phyloP scores from a whole-genome alignment of 1,284 basidiomycete genomes.

The Trametes versicolor region DNA sequence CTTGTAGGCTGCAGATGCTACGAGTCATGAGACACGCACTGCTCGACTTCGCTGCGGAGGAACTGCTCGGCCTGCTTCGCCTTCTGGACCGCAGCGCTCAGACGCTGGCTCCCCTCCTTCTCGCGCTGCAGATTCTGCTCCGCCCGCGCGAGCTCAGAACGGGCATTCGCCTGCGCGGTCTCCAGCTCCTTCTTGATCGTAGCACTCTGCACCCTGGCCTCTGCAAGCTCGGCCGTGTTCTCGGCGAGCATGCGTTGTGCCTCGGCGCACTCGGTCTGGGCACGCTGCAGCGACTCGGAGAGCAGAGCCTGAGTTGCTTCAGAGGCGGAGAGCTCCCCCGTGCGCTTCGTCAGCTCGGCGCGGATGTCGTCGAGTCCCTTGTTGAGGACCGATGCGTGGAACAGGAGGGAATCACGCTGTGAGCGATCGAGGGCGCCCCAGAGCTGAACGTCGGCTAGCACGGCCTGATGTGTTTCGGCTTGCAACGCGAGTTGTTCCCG shows the following conservation, averaged over 20 bases:
- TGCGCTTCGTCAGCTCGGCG: conserved; percentile 46
- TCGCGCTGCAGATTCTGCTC: conserved; percentile 56
- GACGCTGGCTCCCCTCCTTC: conserved; percentile 55
- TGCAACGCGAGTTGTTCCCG: conserved; percentile 12
- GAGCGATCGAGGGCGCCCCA: conserved; percentile 29
- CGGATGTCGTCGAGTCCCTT: conserved; percentile 31
- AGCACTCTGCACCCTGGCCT: conserved; percentile 36
- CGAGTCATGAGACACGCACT: conserved; percentile 50
- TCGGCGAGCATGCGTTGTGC: conserved; percentile 40
- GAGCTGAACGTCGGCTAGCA: conserved; percentile 23
- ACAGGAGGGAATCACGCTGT: conserved; percentile 30
- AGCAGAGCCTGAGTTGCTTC: conserved; percentile 52
- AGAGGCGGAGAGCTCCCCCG: conserved; percentile 50
- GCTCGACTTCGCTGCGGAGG: conserved; percentile 67
- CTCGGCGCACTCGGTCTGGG: conserved; percentile 49
- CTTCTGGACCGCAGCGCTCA: conserved; percentile 61
- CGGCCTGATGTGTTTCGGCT: background rate
- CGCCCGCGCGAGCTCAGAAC: conserved; percentile 38
- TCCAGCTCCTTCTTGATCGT: conserved; percentile 40
- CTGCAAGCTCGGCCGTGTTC: conserved; percentile 43
- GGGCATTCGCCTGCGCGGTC: conserved; percentile 34
- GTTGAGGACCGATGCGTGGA: conserved; percentile 34
- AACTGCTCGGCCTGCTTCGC: conserved; percentile 68
- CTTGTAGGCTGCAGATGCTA: background rate
- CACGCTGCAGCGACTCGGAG: conserved; percentile 48